phyloP scores from a whole-genome alignment of 2,329 filamentous ascomycete species.

The Penicillium sp. region DNA sequence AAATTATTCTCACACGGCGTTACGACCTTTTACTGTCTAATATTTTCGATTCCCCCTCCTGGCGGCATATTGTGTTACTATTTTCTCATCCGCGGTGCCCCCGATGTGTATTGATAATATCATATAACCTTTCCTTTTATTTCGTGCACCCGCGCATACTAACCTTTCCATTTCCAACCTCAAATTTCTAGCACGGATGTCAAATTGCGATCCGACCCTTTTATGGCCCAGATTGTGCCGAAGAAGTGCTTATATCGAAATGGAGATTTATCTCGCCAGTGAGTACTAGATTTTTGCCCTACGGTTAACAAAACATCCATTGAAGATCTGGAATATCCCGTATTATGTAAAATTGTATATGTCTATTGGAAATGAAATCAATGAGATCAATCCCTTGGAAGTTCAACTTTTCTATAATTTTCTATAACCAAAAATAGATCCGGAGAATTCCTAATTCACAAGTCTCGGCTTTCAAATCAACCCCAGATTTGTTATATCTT shows the following conservation, averaged over 20 bases:
- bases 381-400: background rate
- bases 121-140: slow-evolving; percentile 21
- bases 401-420: background rate
- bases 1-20: slow-evolving; percentile 23
- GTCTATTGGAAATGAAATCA: background rate
- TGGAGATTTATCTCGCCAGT: slow-evolving; percentile 29
- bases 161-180: slow-evolving; percentile 15
- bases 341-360: slow-evolving; percentile 53
- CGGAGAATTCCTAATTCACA: slow-evolving; percentile 12
- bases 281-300: slow-evolving; percentile 46
- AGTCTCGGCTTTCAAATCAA: slow-evolving; percentile 17
- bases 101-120: slow-evolving; percentile 35
- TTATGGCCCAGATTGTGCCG: slow-evolving; percentile 93
- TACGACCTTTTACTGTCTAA: slow-evolving; percentile 30
- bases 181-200: slow-evolving; percentile 83
- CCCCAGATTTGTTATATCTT: background rate
- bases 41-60: slow-evolving; percentile 24
- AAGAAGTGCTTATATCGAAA: slow-evolving; percentile 89
- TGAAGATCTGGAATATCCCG: slow-evolving; percentile 54
- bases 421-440: background rate
- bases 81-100: slow-evolving; percentile 22
- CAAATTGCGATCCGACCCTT: slow-evolving; percentile 92
- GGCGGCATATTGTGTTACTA: slow-evolving; percentile 30
- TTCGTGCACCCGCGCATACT: background rate
- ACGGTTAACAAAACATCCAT: slow-evolving; percentile 41